phyloP scores from a whole-genome alignment of 306 rosid genomes.

The Spatholobus suberectus region DNA sequence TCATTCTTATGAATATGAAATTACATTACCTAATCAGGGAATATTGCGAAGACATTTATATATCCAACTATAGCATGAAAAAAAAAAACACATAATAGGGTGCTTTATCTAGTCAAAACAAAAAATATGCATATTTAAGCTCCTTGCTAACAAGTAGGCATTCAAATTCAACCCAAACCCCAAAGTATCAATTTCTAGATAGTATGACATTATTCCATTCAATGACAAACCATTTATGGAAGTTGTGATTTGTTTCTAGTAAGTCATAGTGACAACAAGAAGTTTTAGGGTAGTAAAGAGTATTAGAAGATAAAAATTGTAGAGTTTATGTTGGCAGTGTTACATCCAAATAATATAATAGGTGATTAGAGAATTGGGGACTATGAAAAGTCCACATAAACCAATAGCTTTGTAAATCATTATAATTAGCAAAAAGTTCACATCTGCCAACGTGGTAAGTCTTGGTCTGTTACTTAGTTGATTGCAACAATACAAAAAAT shows the following conservation, averaged over 20 bases:
- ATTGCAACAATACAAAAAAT: neutral
- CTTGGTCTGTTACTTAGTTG: neutral
- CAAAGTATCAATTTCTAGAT: neutral
- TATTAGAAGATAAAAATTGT: neutral
- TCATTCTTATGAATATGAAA: neutral
- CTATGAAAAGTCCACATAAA: neutral
- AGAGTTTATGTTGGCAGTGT: neutral
- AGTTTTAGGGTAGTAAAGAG: neutral
- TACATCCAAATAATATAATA: neutral
- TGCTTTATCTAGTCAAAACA: neutral
- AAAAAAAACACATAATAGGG: neutral
- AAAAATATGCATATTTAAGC: neutral
- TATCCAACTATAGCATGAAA: slow-evolving; percentile 1
- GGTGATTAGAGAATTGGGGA: neutral
- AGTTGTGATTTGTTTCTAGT: neutral
- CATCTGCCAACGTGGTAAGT: neutral
- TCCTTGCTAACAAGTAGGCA: neutral
- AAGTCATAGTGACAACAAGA: neutral
- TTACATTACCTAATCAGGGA: slow-evolving; percentile 18
- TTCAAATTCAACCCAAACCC: neutral
- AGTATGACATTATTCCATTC: neutral
- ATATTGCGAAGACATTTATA: neutral
- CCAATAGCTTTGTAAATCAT: neutral
- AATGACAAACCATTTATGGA: neutral
- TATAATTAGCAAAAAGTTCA: slow-evolving; percentile 5